Evolutionary conservation across 495 filamentous ascomycete species (phyloP), one percentile per base, ranked within the genome.

Genomic region (Trichoderma virens): DNA sequence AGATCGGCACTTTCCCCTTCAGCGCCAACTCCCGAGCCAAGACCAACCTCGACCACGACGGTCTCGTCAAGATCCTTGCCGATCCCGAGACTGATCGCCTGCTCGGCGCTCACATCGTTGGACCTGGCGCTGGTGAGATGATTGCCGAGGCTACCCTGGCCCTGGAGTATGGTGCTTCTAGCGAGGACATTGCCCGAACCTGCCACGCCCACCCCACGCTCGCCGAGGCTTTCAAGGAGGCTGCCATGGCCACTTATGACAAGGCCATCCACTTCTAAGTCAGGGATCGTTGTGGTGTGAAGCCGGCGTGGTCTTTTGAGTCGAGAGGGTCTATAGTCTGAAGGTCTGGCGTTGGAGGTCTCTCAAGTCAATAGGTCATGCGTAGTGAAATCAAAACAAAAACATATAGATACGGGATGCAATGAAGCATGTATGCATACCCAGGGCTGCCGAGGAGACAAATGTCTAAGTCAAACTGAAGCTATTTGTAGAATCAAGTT

Each of bases 171-270:
- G 94, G 94, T 62, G 94, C 94, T 28, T 93, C 89, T 66, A 89
- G 86, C 70, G 94, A 98, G 82, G 95, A 97, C 79, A 88, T 98
- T 71, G 93, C 88, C 64, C 87, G 93, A 70, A 97, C 94, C 63
- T 93, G 90, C 78, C 94, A 98, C 80, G 93, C 94, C 56, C 93
- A 98, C 83, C 94, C 94, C 64, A 98, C 94, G 64, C 84, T 97
- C 64, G 85, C 93, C 18, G 94, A 98, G 82, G 94, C 94, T 54
- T 97, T 98, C 83, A 98, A 98, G 84, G 94, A 98, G 86, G 94
- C 94, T 68, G 94, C 94, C 64, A 98, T 98, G 94, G 91, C 91
- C 66, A 96, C 93, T 61, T 93, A 96, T 82, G 86, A 86, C 68
- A 98, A 97, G 83, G 86, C 94, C 65, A 96, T 98, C 75, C 94